Evolutionary conservation across 441 rosid genomes (phyloP), one percentile per base, ranked within the genome.

Genomic region (Bruguiera hainesii): DNA sequence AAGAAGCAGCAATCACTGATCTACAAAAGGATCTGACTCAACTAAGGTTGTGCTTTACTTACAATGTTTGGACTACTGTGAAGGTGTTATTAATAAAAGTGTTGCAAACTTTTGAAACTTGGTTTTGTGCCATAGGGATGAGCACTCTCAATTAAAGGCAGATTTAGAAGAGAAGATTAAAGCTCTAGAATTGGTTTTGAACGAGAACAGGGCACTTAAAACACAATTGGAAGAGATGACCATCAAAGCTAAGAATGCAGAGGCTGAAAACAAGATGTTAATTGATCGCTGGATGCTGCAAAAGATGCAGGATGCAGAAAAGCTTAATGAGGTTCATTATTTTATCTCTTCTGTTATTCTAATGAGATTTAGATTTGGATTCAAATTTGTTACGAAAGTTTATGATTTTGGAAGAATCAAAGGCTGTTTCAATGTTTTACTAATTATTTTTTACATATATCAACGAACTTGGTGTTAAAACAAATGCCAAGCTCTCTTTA

Each of bases 261-360:
- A 86, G 74, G 78, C 88, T 57, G 98, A 94, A 75, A 91, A 94
- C 69, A 91, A 86, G 79, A 89, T 86, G 89, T 74, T 94, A 50
- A 64, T 94, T 56, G 97, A 94, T 76, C 89, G 94, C 48, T 94
- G 94, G 98, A 94, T 94, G 98, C 79, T 94, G 73, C 90, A 94
- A 73, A 94, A 91, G 83, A 91, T 91, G 98, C 80, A 91, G 78
- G 98, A 91, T 56, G 98, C 99, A 16, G 99, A 94, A 73, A 89
- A 89, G 57, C 91, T 91, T 71, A 94, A 91, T 30, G 98, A 91
- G 98, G 99, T 93, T 79, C 48, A 51, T 37, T 26, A 7, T 33
- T 33, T 31, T 26, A 51, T 60, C 61, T 33, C 30, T 62, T 31
- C 64, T 28, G 19, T 60, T 26, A 62, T 48, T 73, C 13, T 39